phyloP scores from a whole-genome alignment of 1,284 basidiomycete species.

The Uromyces viciae-fabae region DNA sequence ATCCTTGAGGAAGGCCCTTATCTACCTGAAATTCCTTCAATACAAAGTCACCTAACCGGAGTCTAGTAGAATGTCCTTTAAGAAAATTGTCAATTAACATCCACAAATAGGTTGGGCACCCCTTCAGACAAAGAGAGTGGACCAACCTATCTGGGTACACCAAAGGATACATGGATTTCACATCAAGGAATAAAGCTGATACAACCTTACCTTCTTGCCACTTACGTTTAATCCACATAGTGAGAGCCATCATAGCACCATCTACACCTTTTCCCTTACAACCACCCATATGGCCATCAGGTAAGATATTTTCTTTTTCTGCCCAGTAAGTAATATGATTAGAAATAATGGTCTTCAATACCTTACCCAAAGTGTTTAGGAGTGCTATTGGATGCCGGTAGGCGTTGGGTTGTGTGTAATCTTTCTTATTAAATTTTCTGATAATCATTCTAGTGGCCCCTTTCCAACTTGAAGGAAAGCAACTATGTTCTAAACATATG shows the following conservation, averaged over 20 bases:
- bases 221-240: not conserved
- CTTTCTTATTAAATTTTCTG: not conserved
- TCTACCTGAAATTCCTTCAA: not conserved
- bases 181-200: not conserved
- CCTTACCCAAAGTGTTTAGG: not conserved
- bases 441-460: not conserved
- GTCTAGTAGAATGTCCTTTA: not conserved
- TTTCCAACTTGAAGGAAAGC: not conserved
- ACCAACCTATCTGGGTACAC: not conserved
- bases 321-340: not conserved
- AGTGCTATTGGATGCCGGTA: conserved; percentile 1
- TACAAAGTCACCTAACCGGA: not conserved
- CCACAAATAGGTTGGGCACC: not conserved
- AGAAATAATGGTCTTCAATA: not conserved
- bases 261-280: not conserved
- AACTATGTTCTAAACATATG: not conserved
- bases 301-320: not conserved
- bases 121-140: not conserved
- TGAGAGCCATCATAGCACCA: not conserved
- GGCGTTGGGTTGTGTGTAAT: not conserved
- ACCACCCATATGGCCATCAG: not conserved
- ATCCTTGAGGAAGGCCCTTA: conserved; percentile 21
- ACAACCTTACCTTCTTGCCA: not conserved
- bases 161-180: not conserved
- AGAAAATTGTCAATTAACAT: not conserved